Base-by-base conservation (phyloP, 768 basidiomycete species). In the Leccinum subgranulosum region DNA sequence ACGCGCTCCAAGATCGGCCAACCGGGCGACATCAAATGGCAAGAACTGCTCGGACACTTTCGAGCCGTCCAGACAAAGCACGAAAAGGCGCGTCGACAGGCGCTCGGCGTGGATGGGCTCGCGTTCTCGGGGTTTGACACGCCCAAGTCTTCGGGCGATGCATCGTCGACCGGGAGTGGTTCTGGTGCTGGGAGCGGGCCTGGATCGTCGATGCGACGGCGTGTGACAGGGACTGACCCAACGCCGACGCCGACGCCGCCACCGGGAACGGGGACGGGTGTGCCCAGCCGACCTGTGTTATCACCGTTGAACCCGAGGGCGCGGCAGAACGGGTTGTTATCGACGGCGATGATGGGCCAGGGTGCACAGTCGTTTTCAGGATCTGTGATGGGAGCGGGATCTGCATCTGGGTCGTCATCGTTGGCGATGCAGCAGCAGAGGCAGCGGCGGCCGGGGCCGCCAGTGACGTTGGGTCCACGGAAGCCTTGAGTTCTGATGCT, bases 1-100 rank as follows among this genome's bases (percentile, higher is more conserved):
- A 77, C 85, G 19, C 84, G 93, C 23, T 88, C 92, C 4, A 96
- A 96, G 70, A 67, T 87, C 0, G 77, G 84, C 11, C 41, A 43
- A 29, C 83, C 90, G 25, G 94, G 92, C 45, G 94, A 97, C 53
- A 97, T 99, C 70, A 98, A 97, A 69, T 99, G 97, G 97, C 87
- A 88, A 67, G 97, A 98, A 59, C 81, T 99, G 0, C 81, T 98
- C 10, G 80, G 82, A 4, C 97, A 99, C 71, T 99, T 99, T 78
- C 87, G 95, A 17, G 77, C 83, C 0, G 86, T 97, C 1, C 97
- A 99, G 73, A 79, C 82, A 33, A 89, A 86, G 64, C 95, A 98
- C 68, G 95, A 98, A 75, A 95, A 94, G 69, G 84, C 94, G 4
- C 84, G 94, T 28, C 79, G 95, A 36, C 87, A 85, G 61, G 84